Evolutionary conservation across 2,329 filamentous ascomycete genomes (phyloP), one percentile per base, ranked within the genome.

Genomic region (Diaporthe eres): DNA sequence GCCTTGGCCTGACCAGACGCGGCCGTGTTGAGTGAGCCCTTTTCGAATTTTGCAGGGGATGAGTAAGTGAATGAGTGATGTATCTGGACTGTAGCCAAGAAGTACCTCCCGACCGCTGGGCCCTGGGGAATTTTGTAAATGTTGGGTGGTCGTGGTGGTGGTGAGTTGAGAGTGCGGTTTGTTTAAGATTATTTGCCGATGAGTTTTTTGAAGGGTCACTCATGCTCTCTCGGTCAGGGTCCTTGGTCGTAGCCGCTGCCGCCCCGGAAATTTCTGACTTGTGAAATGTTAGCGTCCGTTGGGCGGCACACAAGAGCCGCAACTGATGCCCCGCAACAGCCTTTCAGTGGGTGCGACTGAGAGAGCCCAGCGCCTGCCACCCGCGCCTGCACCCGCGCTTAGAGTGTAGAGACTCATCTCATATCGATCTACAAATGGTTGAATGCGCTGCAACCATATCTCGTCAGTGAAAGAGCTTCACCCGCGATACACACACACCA

Each of bases 261-360:
- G 71, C 44, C 39, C 58, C 44, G 17, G 47, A 65, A 65, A 55
- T 70, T 55, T 70, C 65, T 70, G 49, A 55, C 65, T 34, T 22
- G 42, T n/a, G 42, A 25, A 70, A 42, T 61, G 19, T 37, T 65
- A 37, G 58, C 25, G 71, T 58, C 71, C 71, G 58, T 65, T n/a
- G 13, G 44, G 49, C 34, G 44, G 57, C 7, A 6, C 57, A 53
- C 25, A 25, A 39, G 44, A 51, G 70, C 71, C 57, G 58, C 57
- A 51, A 49, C 25, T 12, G 47, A n/a, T 63, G 71, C 71, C 58
- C 71, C 49, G 60, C 71, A 73, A 19, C 47, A 34, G 22, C 25
- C 71, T 53, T 44, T 55, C 57, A 63, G 71, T 55, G 49, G 71
- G n/a, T 65, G 19, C 44, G 34, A 37, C 4, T 4, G 28, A 49